A percentile compares a stretch with the other conserved stretches of the same genome.
These are phyloP conservation scores for Cucurbita argyrosperma DNA, from an alignment of 306 rosid genomes.

Conservation along the genomic window DNA sequence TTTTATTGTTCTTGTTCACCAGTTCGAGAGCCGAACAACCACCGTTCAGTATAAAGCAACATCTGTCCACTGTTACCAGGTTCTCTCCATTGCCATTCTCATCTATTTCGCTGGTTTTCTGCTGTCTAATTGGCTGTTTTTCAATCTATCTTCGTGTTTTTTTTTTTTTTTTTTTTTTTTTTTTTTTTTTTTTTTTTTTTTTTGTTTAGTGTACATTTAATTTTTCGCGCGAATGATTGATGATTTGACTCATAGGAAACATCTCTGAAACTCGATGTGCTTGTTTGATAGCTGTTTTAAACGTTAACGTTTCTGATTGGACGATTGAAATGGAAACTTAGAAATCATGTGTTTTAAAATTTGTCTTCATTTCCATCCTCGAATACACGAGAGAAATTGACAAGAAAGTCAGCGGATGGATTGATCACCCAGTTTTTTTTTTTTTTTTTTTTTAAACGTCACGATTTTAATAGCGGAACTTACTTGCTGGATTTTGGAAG, in stretches of 20 bases:
- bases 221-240: background rate
- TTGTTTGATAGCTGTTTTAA: background rate
- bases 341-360: background rate
- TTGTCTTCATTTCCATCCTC: background rate
- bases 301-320: background rate
- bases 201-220: background rate
- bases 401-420: background rate
- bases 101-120: background rate
- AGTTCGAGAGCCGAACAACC: slow-evolving; percentile 27
- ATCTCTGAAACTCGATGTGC: background rate
- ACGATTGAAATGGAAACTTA: background rate
- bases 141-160: background rate
- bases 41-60: slow-evolving; percentile 51
- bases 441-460: too few relatives aligned
- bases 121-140: background rate
- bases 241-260: background rate
- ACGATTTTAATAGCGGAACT: background rate
- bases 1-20: slow-evolving; percentile 9
- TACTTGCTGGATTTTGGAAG: background rate
- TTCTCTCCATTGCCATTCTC: slow-evolving; percentile 6
- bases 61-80: slow-evolving; percentile 78
- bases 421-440: background rate
- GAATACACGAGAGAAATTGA: background rate
- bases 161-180: background rate
- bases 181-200: background rate